Evolutionary conservation across 2,329 filamentous ascomycete genomes (phyloP).

Genomic region (Mariannaea elegans): DNA sequence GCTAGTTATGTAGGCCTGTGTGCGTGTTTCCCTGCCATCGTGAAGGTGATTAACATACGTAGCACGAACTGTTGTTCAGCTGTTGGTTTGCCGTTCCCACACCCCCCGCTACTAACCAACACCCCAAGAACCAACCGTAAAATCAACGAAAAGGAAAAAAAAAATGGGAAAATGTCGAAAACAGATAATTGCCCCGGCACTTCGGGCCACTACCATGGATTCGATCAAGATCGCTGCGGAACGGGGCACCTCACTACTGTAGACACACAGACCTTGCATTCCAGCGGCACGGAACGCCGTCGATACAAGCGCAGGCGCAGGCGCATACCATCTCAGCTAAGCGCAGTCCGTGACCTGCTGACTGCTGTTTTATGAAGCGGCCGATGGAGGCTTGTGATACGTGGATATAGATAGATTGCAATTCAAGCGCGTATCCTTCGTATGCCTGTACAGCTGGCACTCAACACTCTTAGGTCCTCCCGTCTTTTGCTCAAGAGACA

Average conservation of each 20-base stretch:
- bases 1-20: no score
- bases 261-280: conserved; percentile 29
- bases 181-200: not conserved
- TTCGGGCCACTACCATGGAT: conserved; percentile 6
- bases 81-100: no score
- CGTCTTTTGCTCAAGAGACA: no score
- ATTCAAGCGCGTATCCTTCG: no score
- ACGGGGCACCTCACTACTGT: conserved; percentile 21
- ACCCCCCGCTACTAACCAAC: no score
- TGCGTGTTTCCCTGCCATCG: not conserved
- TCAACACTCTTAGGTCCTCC: no score
- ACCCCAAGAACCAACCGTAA: no score
- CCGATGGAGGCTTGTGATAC: not conserved
- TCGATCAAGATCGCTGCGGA: conserved; percentile 11
- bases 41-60: not conserved
- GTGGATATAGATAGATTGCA: no score
- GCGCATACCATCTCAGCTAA: not conserved
- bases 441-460: no score
- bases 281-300: conserved; percentile 1
- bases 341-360: not conserved
- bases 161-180: not conserved
- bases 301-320: conserved; percentile 5
- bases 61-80: no score
- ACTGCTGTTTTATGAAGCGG: not conserved
- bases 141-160: not conserved